phyloP scores from a whole-genome alignment of 1,139 yeast species.

The Yamadazyma sp. region DNA sequence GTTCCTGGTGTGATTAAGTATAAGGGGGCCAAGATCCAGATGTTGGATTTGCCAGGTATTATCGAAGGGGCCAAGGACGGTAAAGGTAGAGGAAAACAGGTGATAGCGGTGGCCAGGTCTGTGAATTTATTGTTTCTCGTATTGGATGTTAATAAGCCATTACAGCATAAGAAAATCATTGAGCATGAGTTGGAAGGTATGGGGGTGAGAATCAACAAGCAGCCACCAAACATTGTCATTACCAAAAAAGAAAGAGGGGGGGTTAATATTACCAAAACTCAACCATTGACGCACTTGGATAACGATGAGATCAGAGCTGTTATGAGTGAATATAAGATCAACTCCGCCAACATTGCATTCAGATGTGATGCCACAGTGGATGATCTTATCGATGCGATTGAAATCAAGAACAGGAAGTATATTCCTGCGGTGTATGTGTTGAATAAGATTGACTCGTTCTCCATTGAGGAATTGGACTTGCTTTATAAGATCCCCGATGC shows the following conservation, averaged over 20 bases:
- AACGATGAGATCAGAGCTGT: conserved; percentile 94
- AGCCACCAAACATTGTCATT: conserved; percentile 88
- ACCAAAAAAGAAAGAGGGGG: conserved; percentile 97
- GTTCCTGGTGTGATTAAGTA: conserved; percentile 96
- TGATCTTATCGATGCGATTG: conserved; percentile 91
- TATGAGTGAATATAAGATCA: conserved; percentile 90
- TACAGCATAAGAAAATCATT: conserved; percentile 88
- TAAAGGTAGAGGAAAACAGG: conserved; percentile 98
- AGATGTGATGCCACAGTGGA: conserved; percentile 98
- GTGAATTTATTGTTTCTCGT: conserved; percentile 91
- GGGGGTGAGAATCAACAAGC: conserved; percentile 89
- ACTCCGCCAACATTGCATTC: conserved; percentile 95
- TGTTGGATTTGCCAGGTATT: conserved; percentile 97
- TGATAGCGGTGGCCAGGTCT: conserved; percentile 96
- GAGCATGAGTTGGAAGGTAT: conserved; percentile 96
- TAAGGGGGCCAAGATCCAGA: conserved; percentile 96
- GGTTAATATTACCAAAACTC: conserved; percentile 87
- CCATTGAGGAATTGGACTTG: conserved; percentile 88
- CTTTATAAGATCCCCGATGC: conserved; percentile 92
- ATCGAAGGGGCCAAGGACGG: conserved; percentile 99
- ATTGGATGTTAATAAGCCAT: conserved; percentile 92
- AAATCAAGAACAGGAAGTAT: conserved; percentile 84
- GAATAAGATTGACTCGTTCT: conserved; percentile 93
- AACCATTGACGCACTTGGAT: conserved; percentile 86
- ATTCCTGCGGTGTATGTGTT: conserved; percentile 93